A percentile compares a stretch with the other conserved stretches of the same genome.
phyloP scores from a whole-genome alignment of 768 basidiomycete species.

The Suillus paluster region DNA sequence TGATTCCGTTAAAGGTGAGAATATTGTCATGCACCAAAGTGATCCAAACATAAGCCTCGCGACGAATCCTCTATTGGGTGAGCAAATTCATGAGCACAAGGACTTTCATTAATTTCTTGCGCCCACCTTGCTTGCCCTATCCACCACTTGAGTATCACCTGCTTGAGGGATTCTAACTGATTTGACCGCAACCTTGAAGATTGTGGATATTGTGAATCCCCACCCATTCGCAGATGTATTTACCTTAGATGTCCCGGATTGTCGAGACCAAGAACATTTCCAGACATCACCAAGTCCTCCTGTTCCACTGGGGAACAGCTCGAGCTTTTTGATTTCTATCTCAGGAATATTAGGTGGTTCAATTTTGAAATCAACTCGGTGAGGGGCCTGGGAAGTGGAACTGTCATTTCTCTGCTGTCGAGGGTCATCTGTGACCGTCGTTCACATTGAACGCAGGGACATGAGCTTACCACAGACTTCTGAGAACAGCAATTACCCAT shows the following conservation, averaged over 20 bases:
- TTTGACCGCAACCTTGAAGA: constrained; percentile 16
- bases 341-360: not conserved
- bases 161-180: constrained; percentile 2
- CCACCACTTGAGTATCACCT: not conserved
- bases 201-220: too few relatives aligned
- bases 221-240: too few relatives aligned
- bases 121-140: constrained; percentile 8
- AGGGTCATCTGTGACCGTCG: not conserved
- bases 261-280: constrained; percentile 9
- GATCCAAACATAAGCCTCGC: constrained; percentile 12
- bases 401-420: not conserved
- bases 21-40: constrained; percentile 19
- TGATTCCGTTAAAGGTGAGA: constrained; percentile 22
- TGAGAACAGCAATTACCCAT: not conserved
- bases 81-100: too few relatives aligned
- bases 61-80: constrained; percentile 7
- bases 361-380: not conserved
- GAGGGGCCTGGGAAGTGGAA: too few relatives aligned
- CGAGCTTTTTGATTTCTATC: not conserved
- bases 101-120: too few relatives aligned
- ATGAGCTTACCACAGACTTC: not conserved
- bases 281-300: constrained; percentile 15
- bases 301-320: not conserved
- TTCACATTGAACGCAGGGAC: not conserved
- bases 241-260: too few relatives aligned